These are phyloP conservation scores for Petrea volubilis DNA, from an alignment of 257 asterid genomes.

Conservation along the genomic window DNA sequence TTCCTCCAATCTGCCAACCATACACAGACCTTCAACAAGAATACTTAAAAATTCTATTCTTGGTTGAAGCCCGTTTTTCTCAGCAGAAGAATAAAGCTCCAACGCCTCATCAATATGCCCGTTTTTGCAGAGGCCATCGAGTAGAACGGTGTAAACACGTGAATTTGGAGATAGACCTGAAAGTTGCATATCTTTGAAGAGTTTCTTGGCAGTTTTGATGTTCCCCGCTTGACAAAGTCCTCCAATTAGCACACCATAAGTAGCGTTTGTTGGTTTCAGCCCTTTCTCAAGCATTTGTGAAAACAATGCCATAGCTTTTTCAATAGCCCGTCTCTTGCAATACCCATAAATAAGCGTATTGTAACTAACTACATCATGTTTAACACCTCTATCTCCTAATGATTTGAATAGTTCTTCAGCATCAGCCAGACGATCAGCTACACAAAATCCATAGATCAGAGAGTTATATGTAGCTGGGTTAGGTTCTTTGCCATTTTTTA, in stretches of 20 bases:
- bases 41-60: neutral
- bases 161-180: neutral
- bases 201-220: neutral
- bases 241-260: neutral
- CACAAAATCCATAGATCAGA: constrained; percentile 5
- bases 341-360: neutral
- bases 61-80: neutral
- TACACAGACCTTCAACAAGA: neutral
- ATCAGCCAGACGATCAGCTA: neutral
- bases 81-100: neutral
- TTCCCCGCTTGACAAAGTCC: neutral
- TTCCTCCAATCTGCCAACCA: constrained; percentile 4
- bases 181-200: neutral
- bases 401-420: constrained; percentile 10
- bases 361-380: neutral
- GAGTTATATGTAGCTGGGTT: neutral
- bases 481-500: neutral
- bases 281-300: neutral
- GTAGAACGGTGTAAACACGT: neutral
- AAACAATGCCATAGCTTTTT: neutral
- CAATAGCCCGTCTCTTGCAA: constrained; percentile 3
- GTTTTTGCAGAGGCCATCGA: constrained; percentile 8
- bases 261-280: constrained; percentile 3
- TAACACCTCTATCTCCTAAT: neutral
- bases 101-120: constrained; percentile 10